Evolutionary conservation across 495 filamentous ascomycete species (phyloP).

Genomic region (Lepidopterella palustris): DNA sequence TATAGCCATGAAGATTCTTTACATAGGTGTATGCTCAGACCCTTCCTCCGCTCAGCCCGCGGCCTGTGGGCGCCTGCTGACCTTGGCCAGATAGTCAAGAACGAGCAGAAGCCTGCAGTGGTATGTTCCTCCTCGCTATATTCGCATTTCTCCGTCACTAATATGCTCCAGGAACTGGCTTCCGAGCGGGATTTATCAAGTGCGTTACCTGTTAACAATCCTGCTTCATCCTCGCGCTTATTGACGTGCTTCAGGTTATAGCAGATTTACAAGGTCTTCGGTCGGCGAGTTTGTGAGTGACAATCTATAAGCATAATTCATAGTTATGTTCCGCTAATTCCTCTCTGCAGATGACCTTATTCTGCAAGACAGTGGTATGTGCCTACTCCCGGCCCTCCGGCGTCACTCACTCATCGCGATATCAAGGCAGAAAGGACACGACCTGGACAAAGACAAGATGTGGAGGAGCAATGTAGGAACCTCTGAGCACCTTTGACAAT

Average conservation of each 20-base stretch:
- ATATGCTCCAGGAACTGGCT: too few species aligned
- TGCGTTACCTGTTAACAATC: too few species aligned
- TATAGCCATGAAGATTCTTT: conserved; percentile 92
- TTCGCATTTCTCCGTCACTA: too few species aligned
- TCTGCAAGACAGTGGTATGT: neutral
- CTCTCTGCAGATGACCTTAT: neutral
- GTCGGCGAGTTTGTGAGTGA: conserved; percentile 51
- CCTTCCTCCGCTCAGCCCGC: conserved; percentile 7
- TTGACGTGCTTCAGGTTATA: too few species aligned
- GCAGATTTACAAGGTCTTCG: conserved; percentile 64
- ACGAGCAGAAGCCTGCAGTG: conserved; percentile 68
- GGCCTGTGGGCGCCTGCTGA: conserved; percentile 8
- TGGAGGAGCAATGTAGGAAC: conserved; percentile 72
- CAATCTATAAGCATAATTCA: neutral
- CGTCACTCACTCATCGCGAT: too few species aligned
- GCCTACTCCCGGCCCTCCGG: too few species aligned
- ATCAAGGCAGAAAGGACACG: conserved; percentile 76
- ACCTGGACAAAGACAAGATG: conserved; percentile 83
- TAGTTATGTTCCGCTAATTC: too few species aligned
- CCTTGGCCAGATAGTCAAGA: conserved; percentile 63
- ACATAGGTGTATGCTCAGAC: conserved; percentile 67
- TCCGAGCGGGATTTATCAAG: conserved; percentile 72
- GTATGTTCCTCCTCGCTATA: too few species aligned
- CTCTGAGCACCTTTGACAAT: neutral
- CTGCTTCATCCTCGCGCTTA: neutral